Base-by-base conservation (phyloP, 192 early-diverging fungal genomes). In the Dissophora ornata region DNA sequence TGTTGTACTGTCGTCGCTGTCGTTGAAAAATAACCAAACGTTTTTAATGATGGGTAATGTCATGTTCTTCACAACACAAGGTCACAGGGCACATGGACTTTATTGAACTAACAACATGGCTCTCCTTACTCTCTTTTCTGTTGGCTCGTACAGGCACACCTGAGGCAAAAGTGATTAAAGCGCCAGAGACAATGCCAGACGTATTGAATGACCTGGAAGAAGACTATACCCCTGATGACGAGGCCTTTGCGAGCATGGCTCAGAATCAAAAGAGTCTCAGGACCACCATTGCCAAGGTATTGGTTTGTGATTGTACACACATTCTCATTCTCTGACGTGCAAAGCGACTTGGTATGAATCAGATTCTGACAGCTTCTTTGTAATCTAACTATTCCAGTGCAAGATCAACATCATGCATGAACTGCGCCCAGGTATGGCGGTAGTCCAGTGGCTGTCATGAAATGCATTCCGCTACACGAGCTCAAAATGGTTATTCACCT, bases 181-280 rank as follows among this genome's bases (percentile, higher is more conserved):
- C 83, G 26, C 85, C 81, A 22, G 78, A 79, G 46, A 81, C 69
- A 8, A 40, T 86, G 55, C 85, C 85, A 19, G 83, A 84, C 19
- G 84, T 86, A 13, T 34, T 87, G 3, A 87, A 87, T 69, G 87
- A 88, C 30, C 55, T 86, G 36, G 87, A 86, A 30, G 81, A 82
- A 47, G 87, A 88, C 54, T 88, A 86, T 55, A 71, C 73, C 24
- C 81, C 81, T 2, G 74, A 79, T 19, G 79, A 85, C 28, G 73
- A 80, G 32, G 71, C 77, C 16, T 70, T 77, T 54, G 54, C 67
- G 22, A 75, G 77, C 50, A 71, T 82, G 49, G 81, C 69, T 25
- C 59, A 71, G 41, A 83, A 82, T 40, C 79, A 79, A 56, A 78
- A 71, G 56, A 83, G 64, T 34, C 80, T 87, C 34, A 69, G 63